A percentile compares a stretch with the other conserved stretches of the same genome.
These are phyloP conservation scores for Penicillium hordei DNA, from an alignment of 2,329 filamentous ascomycete genomes.

Conservation along the genomic window DNA sequence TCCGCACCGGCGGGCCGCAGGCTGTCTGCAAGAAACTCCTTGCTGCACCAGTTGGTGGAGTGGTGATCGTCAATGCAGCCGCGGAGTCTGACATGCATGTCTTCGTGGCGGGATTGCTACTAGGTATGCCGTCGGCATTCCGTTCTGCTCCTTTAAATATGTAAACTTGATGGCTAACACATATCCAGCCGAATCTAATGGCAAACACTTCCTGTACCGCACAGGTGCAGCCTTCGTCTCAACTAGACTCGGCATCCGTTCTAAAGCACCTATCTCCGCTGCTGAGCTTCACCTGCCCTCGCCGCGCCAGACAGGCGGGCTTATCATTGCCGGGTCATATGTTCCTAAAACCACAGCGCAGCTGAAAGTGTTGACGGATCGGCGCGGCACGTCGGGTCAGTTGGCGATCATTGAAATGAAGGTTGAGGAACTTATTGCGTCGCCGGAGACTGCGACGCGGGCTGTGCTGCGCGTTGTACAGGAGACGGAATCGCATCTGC, in stretches of 20 bases:
- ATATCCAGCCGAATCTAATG: conserved; percentile 35
- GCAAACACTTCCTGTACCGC: conserved; percentile 48
- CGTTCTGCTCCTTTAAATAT: neutral
- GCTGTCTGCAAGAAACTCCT: conserved; percentile 46
- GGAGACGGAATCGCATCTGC: conserved; percentile 44
- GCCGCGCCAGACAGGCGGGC: conserved; percentile 44
- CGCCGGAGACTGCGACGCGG: conserved; percentile 26
- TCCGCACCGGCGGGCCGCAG: conserved; percentile 48
- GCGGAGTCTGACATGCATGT: conserved; percentile 58
- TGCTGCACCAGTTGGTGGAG: conserved; percentile 37
- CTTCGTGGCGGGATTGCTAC: conserved; percentile 52
- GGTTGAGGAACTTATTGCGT: conserved; percentile 50
- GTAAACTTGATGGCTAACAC: neutral
- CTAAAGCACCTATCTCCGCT: conserved; percentile 53
- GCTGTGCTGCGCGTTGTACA: conserved; percentile 28
- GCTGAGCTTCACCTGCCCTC: conserved; percentile 43
- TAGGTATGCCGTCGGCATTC: conserved; percentile 24
- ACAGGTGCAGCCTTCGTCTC: conserved; percentile 52
- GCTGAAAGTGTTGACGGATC: conserved; percentile 45
- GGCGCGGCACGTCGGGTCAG: conserved; percentile 36
- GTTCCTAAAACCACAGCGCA: conserved; percentile 61
- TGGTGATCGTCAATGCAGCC: conserved; percentile 55
- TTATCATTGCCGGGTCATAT: conserved; percentile 59
- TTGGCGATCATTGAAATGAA: conserved; percentile 51
- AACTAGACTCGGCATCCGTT: conserved; percentile 53